Base-by-base conservation (phyloP, 2,329 filamentous ascomycete species). In the Talaromyces sp. region DNA sequence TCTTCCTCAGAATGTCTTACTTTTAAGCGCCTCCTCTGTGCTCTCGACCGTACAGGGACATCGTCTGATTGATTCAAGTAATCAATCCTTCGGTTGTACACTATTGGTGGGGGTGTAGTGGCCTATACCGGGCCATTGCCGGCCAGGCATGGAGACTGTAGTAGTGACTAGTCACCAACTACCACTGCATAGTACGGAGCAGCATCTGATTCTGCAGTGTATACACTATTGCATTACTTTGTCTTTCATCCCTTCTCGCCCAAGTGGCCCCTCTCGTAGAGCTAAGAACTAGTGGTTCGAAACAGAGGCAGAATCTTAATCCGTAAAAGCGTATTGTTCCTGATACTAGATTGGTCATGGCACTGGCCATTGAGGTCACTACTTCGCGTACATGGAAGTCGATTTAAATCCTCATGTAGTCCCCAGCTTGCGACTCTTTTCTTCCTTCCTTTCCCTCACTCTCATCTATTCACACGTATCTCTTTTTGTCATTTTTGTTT, bases 1-100 rank as follows among this genome's bases (percentile, higher is more conserved):
- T 49, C 15, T 63, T 61, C 51, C 61, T 71, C 70, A 70, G 63
- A 64, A 67, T 71, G 70, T 70, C 69, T 71, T 70, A 71, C 69
- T 49, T 68, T 47, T 49, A 47, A 25, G 49, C 22, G 40, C 51
- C 40, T 36, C 27, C n/a, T 22, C 19, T 45, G 45, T n/a, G 10
- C 29, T 27, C n/a, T 61, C 45, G 22, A 53, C 43, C 58, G 45
- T 17, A 40, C 29, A 38, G 19, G 60, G 17, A 62, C 60, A 43
- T 62, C 60, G 31, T 54, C 60, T 38, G 60, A 62, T 62, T 43
- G 27, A 10, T 54, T 34, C 60, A 54, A 40, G 47, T 25, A 15
- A 38, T 40, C 8, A 54, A 62, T 22, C 31, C 29, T 38, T 31
- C n/a, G 19, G 31, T 38, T 36, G 17, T 10, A 56, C 53, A 13